These are phyloP conservation scores for Aphanomyces cochlioides DNA, from an alignment of 352 stramenopile species.

Conservation along the genomic window DNA sequence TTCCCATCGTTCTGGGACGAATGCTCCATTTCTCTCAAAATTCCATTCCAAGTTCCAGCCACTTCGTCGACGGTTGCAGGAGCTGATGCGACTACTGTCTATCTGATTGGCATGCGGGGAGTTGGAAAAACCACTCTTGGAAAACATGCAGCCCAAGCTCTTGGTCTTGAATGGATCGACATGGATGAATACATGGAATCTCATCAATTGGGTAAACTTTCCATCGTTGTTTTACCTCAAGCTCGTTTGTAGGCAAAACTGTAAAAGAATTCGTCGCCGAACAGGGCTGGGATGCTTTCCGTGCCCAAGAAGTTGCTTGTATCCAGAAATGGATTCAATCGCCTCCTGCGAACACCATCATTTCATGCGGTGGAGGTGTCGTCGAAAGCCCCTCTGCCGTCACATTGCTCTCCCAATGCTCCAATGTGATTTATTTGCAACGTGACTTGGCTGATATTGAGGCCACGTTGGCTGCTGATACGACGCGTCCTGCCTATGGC, in stretches of 20 bases:
- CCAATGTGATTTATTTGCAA: conserved; percentile 67
- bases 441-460: conserved; percentile 70
- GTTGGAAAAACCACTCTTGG: conserved; percentile 81
- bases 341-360: conserved; percentile 57
- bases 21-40: conserved; percentile 42
- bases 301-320: conserved; percentile 53
- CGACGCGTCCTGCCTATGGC: conserved; percentile 51
- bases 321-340: conserved; percentile 58
- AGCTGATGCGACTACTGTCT: conserved; percentile 44
- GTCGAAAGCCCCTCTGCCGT: conserved; percentile 70
- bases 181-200: conserved; percentile 73
- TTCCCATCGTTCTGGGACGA: conserved; percentile 96
- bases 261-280: conserved; percentile 65
- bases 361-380: conserved; percentile 81
- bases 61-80: background rate
- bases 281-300: conserved; percentile 76
- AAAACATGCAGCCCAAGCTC: conserved; percentile 40
- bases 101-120: conserved; percentile 86
- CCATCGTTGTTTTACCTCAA: background rate
- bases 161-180: conserved; percentile 66
- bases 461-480: conserved; percentile 47
- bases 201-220: conserved; percentile 20
- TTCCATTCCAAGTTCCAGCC: background rate
- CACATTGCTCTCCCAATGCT: conserved; percentile 53
- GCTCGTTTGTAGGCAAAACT: conserved; percentile 37